These are phyloP conservation scores for Stagonosporopsis tanaceti DNA, from an alignment of 2,329 filamentous ascomycete species.

Conservation along the genomic window DNA sequence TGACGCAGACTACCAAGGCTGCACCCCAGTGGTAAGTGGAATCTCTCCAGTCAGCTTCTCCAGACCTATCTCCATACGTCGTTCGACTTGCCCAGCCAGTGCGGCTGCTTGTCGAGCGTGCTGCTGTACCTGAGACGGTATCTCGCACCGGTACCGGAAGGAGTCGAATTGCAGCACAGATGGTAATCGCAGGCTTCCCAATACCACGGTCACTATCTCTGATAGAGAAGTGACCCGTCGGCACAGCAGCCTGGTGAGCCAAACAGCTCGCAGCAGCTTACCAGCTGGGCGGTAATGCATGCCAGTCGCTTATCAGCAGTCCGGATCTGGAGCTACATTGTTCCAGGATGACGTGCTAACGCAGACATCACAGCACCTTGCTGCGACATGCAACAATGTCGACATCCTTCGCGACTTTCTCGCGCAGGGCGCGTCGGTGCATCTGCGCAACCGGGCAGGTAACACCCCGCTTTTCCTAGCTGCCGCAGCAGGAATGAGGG, in stretches of 20 bases:
- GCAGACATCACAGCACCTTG: slow-evolving; percentile 58
- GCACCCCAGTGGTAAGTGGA: slow-evolving; percentile 65
- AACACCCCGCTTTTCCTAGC: slow-evolving; percentile 68
- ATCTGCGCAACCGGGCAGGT: slow-evolving; percentile 65
- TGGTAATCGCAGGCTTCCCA: slow-evolving; percentile 32
- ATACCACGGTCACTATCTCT: slow-evolving; percentile 36
- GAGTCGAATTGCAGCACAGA: slow-evolving; percentile 17
- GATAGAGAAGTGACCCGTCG: slow-evolving; percentile 42
- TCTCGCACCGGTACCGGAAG: slow-evolving; percentile 39
- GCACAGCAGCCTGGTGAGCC: slow-evolving; percentile 30
- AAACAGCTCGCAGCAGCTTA: slow-evolving; percentile 31
- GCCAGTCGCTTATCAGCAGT: slow-evolving; percentile 36
- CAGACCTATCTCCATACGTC: slow-evolving; percentile 32
- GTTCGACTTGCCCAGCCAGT: slow-evolving; percentile 24
- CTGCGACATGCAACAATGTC: slow-evolving; percentile 63
- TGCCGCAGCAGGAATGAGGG: slow-evolving; percentile 62
- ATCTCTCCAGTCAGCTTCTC: slow-evolving; percentile 31
- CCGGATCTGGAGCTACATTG: slow-evolving; percentile 36
- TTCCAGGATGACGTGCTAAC: slow-evolving; percentile 32
- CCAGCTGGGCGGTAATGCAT: slow-evolving; percentile 33
- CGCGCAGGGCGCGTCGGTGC: slow-evolving; percentile 64
- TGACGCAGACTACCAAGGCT: slow-evolving; percentile 81
- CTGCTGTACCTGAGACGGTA: slow-evolving; percentile 15
- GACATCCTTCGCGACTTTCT: slow-evolving; percentile 65
- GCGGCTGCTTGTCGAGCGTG: slow-evolving; percentile 8